phyloP scores from a whole-genome alignment of 331 rosid species.

The Phaseolus coccineus region DNA sequence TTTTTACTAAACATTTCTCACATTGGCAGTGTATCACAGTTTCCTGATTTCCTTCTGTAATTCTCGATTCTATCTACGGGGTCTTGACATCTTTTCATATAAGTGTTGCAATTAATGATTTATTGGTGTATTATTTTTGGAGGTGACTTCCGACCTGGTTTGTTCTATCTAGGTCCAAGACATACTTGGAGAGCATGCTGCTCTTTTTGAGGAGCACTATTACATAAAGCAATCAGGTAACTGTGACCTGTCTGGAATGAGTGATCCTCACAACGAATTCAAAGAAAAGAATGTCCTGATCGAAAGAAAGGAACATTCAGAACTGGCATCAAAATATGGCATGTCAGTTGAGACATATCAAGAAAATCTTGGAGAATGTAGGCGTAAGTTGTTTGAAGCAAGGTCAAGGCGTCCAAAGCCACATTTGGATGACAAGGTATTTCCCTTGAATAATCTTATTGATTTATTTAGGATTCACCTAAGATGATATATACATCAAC shows the following conservation, averaged over 20 bases:
- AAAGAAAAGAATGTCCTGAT: constrained; percentile 79
- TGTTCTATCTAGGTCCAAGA: constrained; percentile 69
- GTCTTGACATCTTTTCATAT: constrained; percentile 13
- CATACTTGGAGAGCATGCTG: constrained; percentile 84
- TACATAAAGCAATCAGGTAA: constrained; percentile 77
- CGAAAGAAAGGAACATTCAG: constrained; percentile 70
- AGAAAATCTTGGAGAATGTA: constrained; percentile 75
- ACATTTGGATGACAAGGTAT: constrained; percentile 93
- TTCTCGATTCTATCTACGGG: not conserved
- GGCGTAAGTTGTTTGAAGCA: constrained; percentile 75
- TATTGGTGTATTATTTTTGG: constrained; percentile 15
- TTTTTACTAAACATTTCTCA: constrained; percentile 6
- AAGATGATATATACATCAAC: constrained; percentile 24
- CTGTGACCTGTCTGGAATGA: constrained; percentile 83
- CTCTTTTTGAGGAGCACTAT: constrained; percentile 77
- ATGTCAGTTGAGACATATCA: constrained; percentile 71
- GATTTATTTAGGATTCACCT: constrained; percentile 17
- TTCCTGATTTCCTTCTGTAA: constrained; percentile 18
- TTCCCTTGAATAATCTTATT: constrained; percentile 22
- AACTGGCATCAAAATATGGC: constrained; percentile 70
- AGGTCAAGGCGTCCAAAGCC: constrained; percentile 83
- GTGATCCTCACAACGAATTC: constrained; percentile 95
- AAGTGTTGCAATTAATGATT: constrained; percentile 3
- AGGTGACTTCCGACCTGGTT: constrained; percentile 31
- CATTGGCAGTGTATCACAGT: not conserved